Conservation (phyloP, 306 rosid species). For the Notholithocarpus densiflorus region DNA sequence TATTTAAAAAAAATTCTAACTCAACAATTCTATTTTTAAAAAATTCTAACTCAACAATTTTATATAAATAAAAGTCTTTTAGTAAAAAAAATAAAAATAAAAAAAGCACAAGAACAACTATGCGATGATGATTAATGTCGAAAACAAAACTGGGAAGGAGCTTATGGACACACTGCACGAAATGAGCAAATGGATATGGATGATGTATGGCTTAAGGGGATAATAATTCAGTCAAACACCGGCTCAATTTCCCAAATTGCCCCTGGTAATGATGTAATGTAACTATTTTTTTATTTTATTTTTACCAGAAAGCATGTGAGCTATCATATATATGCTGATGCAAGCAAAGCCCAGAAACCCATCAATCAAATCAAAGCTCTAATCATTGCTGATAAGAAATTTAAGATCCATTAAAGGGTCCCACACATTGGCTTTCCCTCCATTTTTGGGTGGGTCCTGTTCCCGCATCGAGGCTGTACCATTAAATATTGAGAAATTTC, state of each 20-base stretch:
- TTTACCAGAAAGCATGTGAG: conserved; percentile 22
- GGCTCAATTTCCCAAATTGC: conserved; percentile 19
- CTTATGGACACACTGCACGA: conserved; percentile 46
- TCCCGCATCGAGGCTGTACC: not conserved
- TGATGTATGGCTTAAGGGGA: conserved; percentile 45
- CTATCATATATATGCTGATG: conserved; percentile 13
- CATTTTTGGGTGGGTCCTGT: not conserved
- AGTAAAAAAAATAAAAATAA: too few species aligned
- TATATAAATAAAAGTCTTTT: too few species aligned
- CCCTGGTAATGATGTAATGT: not conserved
- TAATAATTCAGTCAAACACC: conserved; percentile 31
- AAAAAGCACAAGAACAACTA: too few species aligned
- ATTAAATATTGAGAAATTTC: not conserved
- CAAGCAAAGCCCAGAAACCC: conserved; percentile 24
- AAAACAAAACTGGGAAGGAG: not conserved
- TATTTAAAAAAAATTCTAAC: too few species aligned
- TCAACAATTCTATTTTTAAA: too few species aligned
- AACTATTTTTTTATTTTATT: not conserved
- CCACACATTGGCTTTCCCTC: not conserved
- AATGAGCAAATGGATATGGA: conserved; percentile 22
- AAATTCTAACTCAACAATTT: too few species aligned
- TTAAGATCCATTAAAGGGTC: conserved; percentile 27
- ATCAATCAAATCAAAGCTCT: conserved; percentile 44
- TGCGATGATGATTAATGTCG: not conserved
- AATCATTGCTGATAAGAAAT: conserved; percentile 57